These are phyloP conservation scores for Cladosporium velox DNA, from an alignment of 2,329 filamentous ascomycete species.

Conservation along the genomic window DNA sequence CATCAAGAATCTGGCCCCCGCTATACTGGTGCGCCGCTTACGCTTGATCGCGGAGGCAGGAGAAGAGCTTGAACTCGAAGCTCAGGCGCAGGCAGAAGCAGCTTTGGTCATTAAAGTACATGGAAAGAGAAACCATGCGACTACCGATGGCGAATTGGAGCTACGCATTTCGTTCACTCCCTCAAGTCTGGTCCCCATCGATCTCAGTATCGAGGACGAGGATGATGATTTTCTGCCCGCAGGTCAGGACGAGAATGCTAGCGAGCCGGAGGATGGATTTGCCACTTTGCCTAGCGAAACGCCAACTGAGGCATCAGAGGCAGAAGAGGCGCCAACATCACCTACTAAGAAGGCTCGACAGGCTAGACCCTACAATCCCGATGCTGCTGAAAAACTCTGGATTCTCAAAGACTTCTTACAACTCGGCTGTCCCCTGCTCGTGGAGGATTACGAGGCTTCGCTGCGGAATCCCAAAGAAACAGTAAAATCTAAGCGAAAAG, in stretches of 20 bases:
- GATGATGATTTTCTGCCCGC: slow-evolving; percentile 51
- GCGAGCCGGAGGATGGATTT: slow-evolving; percentile 36
- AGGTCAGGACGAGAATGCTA: slow-evolving; percentile 37
- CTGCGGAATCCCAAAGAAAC: slow-evolving; percentile 32
- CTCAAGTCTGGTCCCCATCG: slow-evolving; percentile 72
- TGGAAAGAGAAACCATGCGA: slow-evolving; percentile 67
- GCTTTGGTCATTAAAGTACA: slow-evolving; percentile 66
- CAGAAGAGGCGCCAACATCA: slow-evolving; percentile 30
- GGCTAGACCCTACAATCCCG: slow-evolving; percentile 62
- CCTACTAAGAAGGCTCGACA: slow-evolving; percentile 46
- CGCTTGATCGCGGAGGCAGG: slow-evolving; percentile 40
- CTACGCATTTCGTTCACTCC: slow-evolving; percentile 78
- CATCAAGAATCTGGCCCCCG: slow-evolving; percentile 75
- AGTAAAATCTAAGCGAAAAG: slow-evolving; percentile 31
- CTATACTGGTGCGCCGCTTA: slow-evolving; percentile 66
- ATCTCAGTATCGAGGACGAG: slow-evolving; percentile 73
- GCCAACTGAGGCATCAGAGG: slow-evolving; percentile 29
- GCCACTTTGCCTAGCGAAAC: slow-evolving; percentile 23
- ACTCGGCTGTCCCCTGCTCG: slow-evolving; percentile 64
- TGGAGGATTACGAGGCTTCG: slow-evolving; percentile 65
- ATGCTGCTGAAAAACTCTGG: slow-evolving; percentile 67
- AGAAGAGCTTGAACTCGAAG: slow-evolving; percentile 28
- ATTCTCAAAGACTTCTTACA: slow-evolving; percentile 65
- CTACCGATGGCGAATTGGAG: slow-evolving; percentile 74
- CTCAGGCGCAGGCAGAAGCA: slow-evolving; percentile 50